Percentiles rank a stretch among this genome's conserved stretches.
These are phyloP conservation scores for Suhomyces choctaworum DNA, from an alignment of 1,139 yeast species.

Conservation along the genomic window DNA sequence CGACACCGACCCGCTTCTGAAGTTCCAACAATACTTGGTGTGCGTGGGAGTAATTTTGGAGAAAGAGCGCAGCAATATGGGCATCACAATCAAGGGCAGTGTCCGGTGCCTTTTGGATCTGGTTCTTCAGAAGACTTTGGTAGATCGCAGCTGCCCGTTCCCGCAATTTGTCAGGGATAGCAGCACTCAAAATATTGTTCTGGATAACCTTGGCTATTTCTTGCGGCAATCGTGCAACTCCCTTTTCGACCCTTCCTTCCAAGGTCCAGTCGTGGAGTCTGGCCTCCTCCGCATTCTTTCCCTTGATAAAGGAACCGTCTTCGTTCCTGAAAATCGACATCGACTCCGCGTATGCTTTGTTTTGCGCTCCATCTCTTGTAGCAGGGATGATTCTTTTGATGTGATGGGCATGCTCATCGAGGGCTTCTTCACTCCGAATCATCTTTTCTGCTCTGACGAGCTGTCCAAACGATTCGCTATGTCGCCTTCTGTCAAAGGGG, in stretches of 20 bases:
- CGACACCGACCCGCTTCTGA: constrained; percentile 50
- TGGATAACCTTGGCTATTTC: constrained; percentile 56
- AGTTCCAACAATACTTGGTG: constrained; percentile 70
- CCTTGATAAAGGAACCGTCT: constrained; percentile 45
- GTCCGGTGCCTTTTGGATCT: constrained; percentile 53
- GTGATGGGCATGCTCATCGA: constrained; percentile 9
- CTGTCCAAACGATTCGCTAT: constrained; percentile 46
- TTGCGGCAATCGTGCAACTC: constrained; percentile 50
- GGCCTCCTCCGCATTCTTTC: constrained; percentile 51
- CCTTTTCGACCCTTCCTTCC: constrained; percentile 48
- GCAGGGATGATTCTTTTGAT: constrained; percentile 4
- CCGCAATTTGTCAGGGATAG: constrained; percentile 57
- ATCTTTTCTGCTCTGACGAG: constrained; percentile 43
- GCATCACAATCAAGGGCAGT: constrained; percentile 72
- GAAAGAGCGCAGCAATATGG: constrained; percentile 77
- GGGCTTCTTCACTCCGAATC: constrained; percentile 20
- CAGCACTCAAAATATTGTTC: constrained; percentile 55
- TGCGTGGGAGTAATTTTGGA: constrained; percentile 78
- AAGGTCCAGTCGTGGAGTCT: constrained; percentile 51
- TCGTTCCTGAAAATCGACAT: constrained; percentile 39
- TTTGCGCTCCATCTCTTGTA: constrained; percentile 8
- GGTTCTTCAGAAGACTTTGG: constrained; percentile 49
- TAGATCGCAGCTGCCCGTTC: constrained; percentile 55
- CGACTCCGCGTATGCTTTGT: constrained; percentile 12
- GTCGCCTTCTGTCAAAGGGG: constrained; percentile 33